Evolutionary conservation across 2,329 filamentous ascomycete genomes (phyloP), one percentile per base, ranked within the genome.

Genomic region (Grosmannia serpens): DNA sequence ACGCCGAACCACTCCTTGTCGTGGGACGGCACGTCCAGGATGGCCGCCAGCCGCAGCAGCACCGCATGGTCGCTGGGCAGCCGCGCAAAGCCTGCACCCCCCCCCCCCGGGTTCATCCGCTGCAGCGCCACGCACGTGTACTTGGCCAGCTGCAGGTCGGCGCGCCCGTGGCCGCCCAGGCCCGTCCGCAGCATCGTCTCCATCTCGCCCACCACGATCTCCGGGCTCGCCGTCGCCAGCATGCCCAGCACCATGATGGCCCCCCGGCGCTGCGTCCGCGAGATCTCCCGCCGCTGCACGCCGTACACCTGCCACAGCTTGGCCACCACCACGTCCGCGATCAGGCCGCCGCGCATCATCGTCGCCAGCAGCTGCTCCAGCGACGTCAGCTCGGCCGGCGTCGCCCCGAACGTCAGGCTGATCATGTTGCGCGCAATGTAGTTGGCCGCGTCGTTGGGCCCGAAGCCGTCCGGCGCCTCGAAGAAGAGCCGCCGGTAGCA

Each of bases 391-490:
- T 99, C 94, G 1, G 95, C 94, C 0, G 92, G 90, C 0, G 92
- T 95, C 1, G 92, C 91, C 31, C 91, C 92, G 70, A 96, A 97
- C 0, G 94, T 99, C 67, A 99, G 75, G 77, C 91, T 96, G 72
- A 97, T 97, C 92, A 99, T 99, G 73, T 97, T 99, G 62, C 91
- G 85, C 29, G 92, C 92, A 67, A 99, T 87, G 69, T 95, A 99
- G 70, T 95, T 96, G 53, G 94, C 91, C 2, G 91, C 86, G 68
- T 96, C 91, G 64, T 96, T 96, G 33, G 85, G 77, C 60, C 81
- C 89, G 73, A 96, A 96, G 5, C 85, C 85, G 61, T 91, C 89
- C 0, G 94, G 94, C 0, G 95, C 91, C 68, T 96, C 90, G 66
- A 99, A 99, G 73, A 97, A 99, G 1, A 99, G 82, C 24, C 89